Evolutionary conservation across 1,284 basidiomycete species (phyloP).

Genomic region (Schizophyllum amplum): DNA sequence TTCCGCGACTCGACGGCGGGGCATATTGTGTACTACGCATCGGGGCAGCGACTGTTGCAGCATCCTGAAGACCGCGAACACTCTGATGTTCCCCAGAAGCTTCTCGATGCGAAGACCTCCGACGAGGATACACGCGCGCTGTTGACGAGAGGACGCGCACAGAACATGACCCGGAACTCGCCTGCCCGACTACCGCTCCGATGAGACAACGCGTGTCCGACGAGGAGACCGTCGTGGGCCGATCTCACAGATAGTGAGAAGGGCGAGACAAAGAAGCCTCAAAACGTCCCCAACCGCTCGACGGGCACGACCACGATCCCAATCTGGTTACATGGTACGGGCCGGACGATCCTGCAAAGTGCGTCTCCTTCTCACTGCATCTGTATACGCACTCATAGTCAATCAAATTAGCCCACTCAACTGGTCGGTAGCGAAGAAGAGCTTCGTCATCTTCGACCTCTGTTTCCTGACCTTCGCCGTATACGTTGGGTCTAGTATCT

Average conservation of each 20-base stretch:
- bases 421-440: constrained; percentile 20
- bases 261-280: not conserved
- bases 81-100: constrained; percentile 15
- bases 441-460: constrained; percentile 42
- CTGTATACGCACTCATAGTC: not conserved
- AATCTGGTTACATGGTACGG: constrained; percentile 22
- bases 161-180: constrained; percentile 2
- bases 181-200: not conserved
- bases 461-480: constrained; percentile 56
- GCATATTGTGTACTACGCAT: constrained; percentile 18
- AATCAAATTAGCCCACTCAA: constrained; percentile 15
- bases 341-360: constrained; percentile 24
- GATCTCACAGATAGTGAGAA: constrained; percentile 1
- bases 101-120: too few relatives aligned
- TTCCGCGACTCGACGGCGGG: constrained; percentile 18
- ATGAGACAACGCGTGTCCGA: constrained; percentile 1
- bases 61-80: constrained; percentile 16
- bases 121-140: constrained; percentile 6
- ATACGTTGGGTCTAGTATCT: constrained; percentile 27
- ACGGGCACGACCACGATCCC: constrained; percentile 5
- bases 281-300: not conserved
- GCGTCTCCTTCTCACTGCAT: constrained; percentile 8
- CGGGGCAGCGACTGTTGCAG: constrained; percentile 14
- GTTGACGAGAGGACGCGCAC: not conserved
- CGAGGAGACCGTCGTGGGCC: constrained; percentile 8